phyloP scores from a whole-genome alignment of 176 grass and related monocot genomes.

The Zoysia pacifica region DNA sequence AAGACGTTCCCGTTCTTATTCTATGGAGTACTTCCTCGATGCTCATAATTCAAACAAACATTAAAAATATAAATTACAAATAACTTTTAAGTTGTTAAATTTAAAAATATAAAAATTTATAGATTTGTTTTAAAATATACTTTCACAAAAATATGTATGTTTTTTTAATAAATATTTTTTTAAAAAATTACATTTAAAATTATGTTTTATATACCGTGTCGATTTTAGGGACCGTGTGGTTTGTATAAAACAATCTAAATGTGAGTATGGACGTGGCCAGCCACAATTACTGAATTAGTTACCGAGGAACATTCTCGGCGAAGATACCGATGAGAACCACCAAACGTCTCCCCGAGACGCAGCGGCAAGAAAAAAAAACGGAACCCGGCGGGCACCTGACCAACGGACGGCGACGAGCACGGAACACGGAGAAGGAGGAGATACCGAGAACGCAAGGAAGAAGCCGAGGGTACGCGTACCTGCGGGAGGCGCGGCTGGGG shows the following conservation, averaged over 20 bases:
- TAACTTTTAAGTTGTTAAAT: too few relatives aligned
- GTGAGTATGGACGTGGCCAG: neutral
- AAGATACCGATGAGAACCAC: neutral
- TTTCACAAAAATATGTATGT: too few relatives aligned
- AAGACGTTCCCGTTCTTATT: neutral
- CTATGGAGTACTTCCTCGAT: neutral
- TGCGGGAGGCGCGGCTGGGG: slow-evolving; percentile 12
- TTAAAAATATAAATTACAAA: too few relatives aligned
- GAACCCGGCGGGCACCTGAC: neutral
- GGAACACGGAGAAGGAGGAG: too few relatives aligned
- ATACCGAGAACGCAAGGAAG: neutral
- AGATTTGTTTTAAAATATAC: too few relatives aligned
- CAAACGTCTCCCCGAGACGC: neutral
- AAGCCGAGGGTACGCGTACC: neutral
- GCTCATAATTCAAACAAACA: too few relatives aligned
- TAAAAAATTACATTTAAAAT: too few relatives aligned
- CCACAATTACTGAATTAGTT: neutral
- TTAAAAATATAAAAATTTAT: too few relatives aligned
- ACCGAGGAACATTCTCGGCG: neutral
- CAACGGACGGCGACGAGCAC: neutral
- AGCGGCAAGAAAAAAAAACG: neutral
- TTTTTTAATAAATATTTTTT: too few relatives aligned
- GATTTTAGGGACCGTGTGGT: too few relatives aligned
- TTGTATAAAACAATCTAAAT: too few relatives aligned
- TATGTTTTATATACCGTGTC: too few relatives aligned